A percentile compares a stretch with the other conserved stretches of the same genome.
These are phyloP conservation scores for Cercophora samala DNA, from an alignment of 495 filamentous ascomycete genomes.

Conservation along the genomic window DNA sequence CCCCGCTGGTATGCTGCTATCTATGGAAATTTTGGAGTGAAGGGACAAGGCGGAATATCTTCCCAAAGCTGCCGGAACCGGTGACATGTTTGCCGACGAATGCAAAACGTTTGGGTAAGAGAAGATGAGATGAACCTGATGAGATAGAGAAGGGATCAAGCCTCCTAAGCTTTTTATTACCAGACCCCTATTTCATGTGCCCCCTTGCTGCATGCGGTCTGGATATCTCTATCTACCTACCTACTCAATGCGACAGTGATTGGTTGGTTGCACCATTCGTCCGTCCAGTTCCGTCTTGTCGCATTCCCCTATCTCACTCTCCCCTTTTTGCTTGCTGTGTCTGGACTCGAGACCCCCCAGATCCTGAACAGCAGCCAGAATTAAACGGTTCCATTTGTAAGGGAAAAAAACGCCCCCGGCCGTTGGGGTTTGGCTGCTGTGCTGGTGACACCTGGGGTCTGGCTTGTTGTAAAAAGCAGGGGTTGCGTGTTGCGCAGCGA, in stretches of 20 bases:
- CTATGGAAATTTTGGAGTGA: neutral
- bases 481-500: conserved; percentile 39
- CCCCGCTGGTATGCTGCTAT: neutral
- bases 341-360: no score
- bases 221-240: neutral
- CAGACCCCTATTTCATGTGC: neutral
- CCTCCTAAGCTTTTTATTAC: neutral
- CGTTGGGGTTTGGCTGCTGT: neutral
- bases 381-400: neutral
- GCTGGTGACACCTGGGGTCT: neutral
- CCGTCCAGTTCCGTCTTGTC: no score
- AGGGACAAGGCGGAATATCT: neutral
- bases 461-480: neutral
- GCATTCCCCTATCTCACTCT: no score
- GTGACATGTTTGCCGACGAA: neutral
- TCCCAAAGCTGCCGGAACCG: no score
- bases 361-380: neutral
- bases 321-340: no score
- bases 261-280: neutral
- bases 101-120: neutral
- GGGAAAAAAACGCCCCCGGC: neutral
- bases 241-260: neutral
- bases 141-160: neutral
- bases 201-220: neutral
- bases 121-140: neutral